phyloP scores from a whole-genome alignment of 192 early-diverging fungal species.

The Coemansia sp. region DNA sequence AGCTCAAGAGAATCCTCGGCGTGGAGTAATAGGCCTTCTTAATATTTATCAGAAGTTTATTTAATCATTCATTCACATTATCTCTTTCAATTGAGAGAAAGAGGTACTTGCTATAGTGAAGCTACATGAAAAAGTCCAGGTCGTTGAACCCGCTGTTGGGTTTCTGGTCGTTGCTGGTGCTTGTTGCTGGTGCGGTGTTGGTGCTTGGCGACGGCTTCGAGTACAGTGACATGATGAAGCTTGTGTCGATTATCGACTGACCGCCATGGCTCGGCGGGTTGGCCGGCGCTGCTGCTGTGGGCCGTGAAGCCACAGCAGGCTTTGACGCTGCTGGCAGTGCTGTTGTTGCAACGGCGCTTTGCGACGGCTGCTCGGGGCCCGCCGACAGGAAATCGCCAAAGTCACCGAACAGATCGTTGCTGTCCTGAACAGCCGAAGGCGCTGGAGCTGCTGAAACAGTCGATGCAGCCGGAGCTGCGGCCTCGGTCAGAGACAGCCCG shows the following conservation, averaged over 20 bases:
- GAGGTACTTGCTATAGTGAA: too few relatives aligned
- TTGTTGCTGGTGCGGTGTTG: slow-evolving; percentile 8
- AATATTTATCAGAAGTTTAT: too few relatives aligned
- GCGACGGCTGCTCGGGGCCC: slow-evolving; percentile 7
- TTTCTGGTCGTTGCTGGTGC: slow-evolving; percentile 1
- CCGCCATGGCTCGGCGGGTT: slow-evolving; percentile 7
- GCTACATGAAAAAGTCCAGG: slow-evolving; percentile 31
- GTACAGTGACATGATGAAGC: slow-evolving; percentile 55
- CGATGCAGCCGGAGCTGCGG: too few relatives aligned
- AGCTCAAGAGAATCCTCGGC: slow-evolving; percentile 70
- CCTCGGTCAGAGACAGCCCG: slow-evolving; percentile 18
- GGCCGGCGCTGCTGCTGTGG: not conserved
- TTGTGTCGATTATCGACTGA: slow-evolving; percentile 39
- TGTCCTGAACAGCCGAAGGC: slow-evolving; percentile 5
- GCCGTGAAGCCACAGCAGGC: too few relatives aligned
- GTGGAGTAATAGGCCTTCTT: slow-evolving; percentile 52
- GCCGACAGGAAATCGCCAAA: slow-evolving; percentile 51
- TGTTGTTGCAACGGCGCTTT: slow-evolving; percentile 6
- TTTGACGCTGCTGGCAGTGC: slow-evolving; percentile 10
- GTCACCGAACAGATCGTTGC: slow-evolving; percentile 51
- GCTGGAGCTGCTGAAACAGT: slow-evolving; percentile 10
- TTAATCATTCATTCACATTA: too few relatives aligned
- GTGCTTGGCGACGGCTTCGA: slow-evolving; percentile 8
- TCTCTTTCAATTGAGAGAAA: too few relatives aligned
- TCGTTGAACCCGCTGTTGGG: slow-evolving; percentile 17